These are phyloP conservation scores for Apiotrichum sp. DNA, from an alignment of 1,284 basidiomycete genomes.

Conservation along the genomic window DNA sequence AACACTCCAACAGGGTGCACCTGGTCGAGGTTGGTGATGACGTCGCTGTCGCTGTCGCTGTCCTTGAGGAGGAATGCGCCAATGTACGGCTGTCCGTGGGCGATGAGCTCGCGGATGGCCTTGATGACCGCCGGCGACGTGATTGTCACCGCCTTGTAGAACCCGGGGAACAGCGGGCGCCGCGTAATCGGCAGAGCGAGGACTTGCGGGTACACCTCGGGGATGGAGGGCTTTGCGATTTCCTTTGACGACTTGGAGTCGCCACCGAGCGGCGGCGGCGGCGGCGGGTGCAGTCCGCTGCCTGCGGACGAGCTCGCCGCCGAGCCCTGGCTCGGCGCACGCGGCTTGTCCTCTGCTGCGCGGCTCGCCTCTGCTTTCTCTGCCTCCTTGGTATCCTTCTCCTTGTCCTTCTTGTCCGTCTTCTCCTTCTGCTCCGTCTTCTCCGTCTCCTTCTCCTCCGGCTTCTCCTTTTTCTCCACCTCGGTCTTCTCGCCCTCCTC, in stretches of 20 bases:
- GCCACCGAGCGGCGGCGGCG: conserved; percentile 4
- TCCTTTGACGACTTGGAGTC: conserved; percentile 26
- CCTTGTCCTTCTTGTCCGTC: conserved; percentile 3
- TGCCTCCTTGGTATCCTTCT: neutral
- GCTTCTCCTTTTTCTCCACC: conserved; percentile 10
- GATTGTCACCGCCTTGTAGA: conserved; percentile 95
- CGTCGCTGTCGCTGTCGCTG: conserved; percentile 84
- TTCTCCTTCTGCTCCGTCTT: neutral
- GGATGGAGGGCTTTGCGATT: conserved; percentile 67
- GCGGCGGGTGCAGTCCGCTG: conserved; percentile 3
- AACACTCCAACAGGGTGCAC: conserved; percentile 95
- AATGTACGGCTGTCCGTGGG: conserved; percentile 93
- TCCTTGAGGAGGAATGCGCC: conserved; percentile 97
- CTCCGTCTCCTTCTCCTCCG: neutral
- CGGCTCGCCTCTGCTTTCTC: neutral
- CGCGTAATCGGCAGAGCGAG: conserved; percentile 93
- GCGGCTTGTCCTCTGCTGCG: neutral
- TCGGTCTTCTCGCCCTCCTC: conserved; percentile 9
- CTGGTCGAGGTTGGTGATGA: conserved; percentile 79
- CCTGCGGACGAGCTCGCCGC: conserved; percentile 1
- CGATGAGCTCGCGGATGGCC: conserved; percentile 94
- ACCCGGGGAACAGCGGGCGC: conserved; percentile 92
- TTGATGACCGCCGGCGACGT: conserved; percentile 85
- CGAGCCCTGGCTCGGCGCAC: conserved; percentile 4
- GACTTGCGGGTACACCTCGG: conserved; percentile 86